A percentile compares a stretch with the other conserved stretches of the same genome.
Conservation (phyloP, 2,329 filamentous ascomycete species). For the Venturia oleaginea region DNA sequence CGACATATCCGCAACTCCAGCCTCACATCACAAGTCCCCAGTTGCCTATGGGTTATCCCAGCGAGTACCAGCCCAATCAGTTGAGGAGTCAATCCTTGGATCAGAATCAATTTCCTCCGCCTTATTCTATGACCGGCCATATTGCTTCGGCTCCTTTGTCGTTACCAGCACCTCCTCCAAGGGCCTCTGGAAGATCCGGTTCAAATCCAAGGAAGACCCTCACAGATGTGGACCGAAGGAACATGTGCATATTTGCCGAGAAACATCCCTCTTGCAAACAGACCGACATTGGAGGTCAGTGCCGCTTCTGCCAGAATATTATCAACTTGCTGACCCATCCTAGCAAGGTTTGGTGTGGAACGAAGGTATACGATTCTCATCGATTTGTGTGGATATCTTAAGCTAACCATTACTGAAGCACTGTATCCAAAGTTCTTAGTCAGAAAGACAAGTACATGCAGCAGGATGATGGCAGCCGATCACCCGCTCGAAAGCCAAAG, state of each 20-base stretch:
- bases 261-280: conserved; percentile 87
- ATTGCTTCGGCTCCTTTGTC: conserved; percentile 26
- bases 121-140: conserved; percentile 21
- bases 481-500: conserved; percentile 73
- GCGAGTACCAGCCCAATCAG: conserved; percentile 17
- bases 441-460: conserved; percentile 92
- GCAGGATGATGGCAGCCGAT: conserved; percentile 67
- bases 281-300: conserved; percentile 82
- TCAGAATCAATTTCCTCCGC: not conserved
- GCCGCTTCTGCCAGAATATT: not conserved
- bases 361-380: conserved; percentile 60
- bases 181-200: conserved; percentile 30
- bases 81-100: conserved; percentile 7
- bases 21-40: conserved; percentile 30
- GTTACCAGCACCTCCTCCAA: conserved; percentile 31
- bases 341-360: conserved; percentile 88
- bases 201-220: conserved; percentile 75
- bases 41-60: conserved; percentile 35
- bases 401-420: conserved; percentile 47
- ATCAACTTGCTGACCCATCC: conserved; percentile 12
- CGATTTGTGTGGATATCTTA: not conserved
- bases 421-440: conserved; percentile 93
- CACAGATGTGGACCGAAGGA: conserved; percentile 79
- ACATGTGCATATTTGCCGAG: conserved; percentile 90
- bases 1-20: conserved; percentile 31